These are phyloP conservation scores for Neurospora sp. DNA, from an alignment of 495 filamentous ascomycete species.

Conservation along the genomic window DNA sequence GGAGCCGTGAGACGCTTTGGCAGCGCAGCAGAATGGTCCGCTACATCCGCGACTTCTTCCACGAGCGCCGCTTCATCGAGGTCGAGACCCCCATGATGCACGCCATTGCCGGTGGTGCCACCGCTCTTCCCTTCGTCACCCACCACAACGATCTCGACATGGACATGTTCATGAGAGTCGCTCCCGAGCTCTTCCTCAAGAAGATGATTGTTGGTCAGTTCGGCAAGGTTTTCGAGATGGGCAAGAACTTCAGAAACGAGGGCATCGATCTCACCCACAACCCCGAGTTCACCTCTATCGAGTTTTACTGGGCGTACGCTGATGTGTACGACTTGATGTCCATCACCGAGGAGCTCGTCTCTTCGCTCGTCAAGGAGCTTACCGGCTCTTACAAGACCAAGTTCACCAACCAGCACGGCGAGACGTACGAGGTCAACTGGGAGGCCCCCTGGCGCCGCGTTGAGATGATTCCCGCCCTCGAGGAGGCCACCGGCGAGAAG, in stretches of 20 bases:
- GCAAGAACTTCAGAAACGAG: constrained; percentile 89
- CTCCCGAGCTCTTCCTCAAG: constrained; percentile 94
- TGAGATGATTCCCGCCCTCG: constrained; percentile 93
- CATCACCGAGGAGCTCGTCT: constrained; percentile 88
- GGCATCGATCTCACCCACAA: constrained; percentile 90
- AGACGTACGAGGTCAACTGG: constrained; percentile 89
- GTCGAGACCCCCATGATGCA: constrained; percentile 99
- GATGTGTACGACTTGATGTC: constrained; percentile 91
- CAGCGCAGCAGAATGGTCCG: constrained; percentile 75
- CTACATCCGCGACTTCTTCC: constrained; percentile 81
- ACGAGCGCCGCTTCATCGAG: constrained; percentile 75
- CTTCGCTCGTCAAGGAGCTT: constrained; percentile 80
- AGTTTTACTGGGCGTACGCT: constrained; percentile 95
- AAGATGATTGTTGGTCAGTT: constrained; percentile 85
- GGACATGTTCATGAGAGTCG: constrained; percentile 82
- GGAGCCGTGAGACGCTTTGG: constrained; percentile 66
- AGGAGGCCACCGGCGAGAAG: constrained; percentile 80
- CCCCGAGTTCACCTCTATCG: constrained; percentile 86
- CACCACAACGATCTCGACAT: constrained; percentile 91
- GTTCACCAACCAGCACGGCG: constrained; percentile 71
- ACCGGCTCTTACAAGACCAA: constrained; percentile 77
- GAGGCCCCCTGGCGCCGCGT: constrained; percentile 85
- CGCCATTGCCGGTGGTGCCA: constrained; percentile 87
- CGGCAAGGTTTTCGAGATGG: constrained; percentile 77
- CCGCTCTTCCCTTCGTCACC: constrained; percentile 89